Conservation (phyloP, 768 basidiomycete genomes). For the Lactarius akahatsu region DNA sequence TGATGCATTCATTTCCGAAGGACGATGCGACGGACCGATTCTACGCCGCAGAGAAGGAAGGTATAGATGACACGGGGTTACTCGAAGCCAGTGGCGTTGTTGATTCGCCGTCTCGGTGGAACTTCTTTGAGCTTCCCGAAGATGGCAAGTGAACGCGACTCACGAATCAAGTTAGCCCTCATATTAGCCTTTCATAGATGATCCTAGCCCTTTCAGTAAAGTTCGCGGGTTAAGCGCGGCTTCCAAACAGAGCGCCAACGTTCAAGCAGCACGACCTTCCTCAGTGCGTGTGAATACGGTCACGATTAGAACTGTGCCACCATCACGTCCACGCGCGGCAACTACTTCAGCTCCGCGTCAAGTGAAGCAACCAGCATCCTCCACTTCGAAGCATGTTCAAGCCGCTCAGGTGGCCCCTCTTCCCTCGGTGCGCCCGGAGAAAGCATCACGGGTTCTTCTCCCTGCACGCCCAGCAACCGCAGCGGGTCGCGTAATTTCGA, state of each 20-base stretch:
- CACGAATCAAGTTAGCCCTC: not conserved
- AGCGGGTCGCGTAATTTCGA: constrained; percentile 2
- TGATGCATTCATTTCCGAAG: constrained; percentile 38
- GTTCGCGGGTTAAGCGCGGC: not conserved
- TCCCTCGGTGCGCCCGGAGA: not conserved
- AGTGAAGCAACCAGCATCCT: not conserved
- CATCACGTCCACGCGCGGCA: not conserved
- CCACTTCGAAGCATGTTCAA: constrained; percentile 6
- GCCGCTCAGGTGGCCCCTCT: not conserved
- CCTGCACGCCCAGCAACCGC: constrained; percentile 9
- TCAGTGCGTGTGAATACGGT: not conserved
- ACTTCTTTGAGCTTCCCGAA: constrained; percentile 19
- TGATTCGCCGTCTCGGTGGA: constrained; percentile 19
- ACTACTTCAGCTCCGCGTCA: not conserved
- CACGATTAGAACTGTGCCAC: not conserved
- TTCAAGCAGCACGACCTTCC: not conserved
- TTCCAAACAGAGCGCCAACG: constrained; percentile 1
- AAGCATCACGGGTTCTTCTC: not conserved
- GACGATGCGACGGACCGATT: constrained; percentile 37
- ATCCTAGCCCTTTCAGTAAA: constrained; percentile 12
- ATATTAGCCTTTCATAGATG: constrained; percentile 11
- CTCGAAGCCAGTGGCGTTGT: constrained; percentile 22
- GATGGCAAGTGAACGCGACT: constrained; percentile 21
- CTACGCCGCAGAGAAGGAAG: constrained; percentile 29
- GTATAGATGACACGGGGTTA: constrained; percentile 17